Conservation (phyloP, 768 basidiomycete genomes). For the Nidularia sp. region DNA sequence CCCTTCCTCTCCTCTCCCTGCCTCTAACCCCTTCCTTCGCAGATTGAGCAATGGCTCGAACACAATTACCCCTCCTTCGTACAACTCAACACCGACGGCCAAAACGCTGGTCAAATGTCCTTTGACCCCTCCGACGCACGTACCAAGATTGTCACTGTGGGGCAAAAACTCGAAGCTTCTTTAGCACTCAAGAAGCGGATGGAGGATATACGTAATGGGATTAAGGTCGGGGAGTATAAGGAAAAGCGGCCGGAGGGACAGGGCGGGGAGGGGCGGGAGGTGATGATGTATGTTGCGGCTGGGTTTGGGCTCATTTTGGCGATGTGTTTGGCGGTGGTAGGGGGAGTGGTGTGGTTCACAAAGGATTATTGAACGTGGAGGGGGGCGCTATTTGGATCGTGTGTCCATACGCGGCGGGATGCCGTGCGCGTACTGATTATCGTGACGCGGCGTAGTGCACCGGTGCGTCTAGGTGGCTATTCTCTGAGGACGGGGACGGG, state of each 20-base stretch:
- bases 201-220: conserved; percentile 18
- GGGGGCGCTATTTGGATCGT: background rate
- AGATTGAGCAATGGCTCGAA: conserved; percentile 95
- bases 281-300: conserved; percentile 24
- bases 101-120: conserved; percentile 12
- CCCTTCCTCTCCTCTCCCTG: conserved; percentile 1
- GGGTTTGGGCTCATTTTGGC: conserved; percentile 17
- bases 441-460: too few relatives aligned
- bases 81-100: conserved; percentile 20
- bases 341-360: conserved; percentile 10
- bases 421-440: too few relatives aligned
- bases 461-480: too few relatives aligned
- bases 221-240: background rate
- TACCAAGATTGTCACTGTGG: conserved; percentile 39
- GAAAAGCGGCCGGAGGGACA: background rate
- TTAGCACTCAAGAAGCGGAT: conserved; percentile 24
- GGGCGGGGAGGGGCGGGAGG: conserved; percentile 13
- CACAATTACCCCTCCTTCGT: conserved; percentile 94
- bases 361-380: conserved; percentile 2
- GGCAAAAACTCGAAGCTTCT: conserved; percentile 37
- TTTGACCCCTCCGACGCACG: conserved; percentile 56
- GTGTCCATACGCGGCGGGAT: too few relatives aligned
- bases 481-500: too few relatives aligned
- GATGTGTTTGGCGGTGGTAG: conserved; percentile 16
- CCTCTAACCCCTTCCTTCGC: conserved; percentile 1